Base-by-base conservation (phyloP, 352 stramenopile species). In the Phytophthora pseudosyringae region DNA sequence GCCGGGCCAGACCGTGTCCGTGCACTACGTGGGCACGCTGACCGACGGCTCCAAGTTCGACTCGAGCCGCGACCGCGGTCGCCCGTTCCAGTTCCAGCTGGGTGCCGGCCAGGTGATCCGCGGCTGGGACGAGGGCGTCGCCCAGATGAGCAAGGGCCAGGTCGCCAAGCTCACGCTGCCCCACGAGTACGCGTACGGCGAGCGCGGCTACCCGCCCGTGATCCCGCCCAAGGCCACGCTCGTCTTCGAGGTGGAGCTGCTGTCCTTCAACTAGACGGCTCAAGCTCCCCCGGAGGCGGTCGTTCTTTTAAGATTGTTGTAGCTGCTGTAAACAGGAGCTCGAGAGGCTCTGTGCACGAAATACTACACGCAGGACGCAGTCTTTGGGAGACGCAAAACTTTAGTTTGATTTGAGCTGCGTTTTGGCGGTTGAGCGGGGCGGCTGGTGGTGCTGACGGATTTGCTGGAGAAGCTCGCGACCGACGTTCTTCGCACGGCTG, bases 161-260 rank as follows among this genome's bases (percentile, higher is more conserved):
- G 84, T 98, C 31, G 92, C 93, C 29, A 94, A 96, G 59, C 82
- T 99, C 26, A 83, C 83, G 50, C 94, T 98, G 57, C 88, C 95
- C n/a, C 80, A 83, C 50, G 92, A 98, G 71, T 98, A 97, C 79
- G 97, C 90, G 26, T 99, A 99, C 71, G 97, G 97, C 38, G 81
- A 84, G 57, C 60, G 78, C 40, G 94, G 96, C 33, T 93, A 96
- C 51, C 88, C 89, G 11, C 91, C 91, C 43, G 75, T 93, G 48
- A 97, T 98, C 61, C 93, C 94, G 32, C 90, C 91, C 45, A 95
- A 97, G 68, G 90, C 96, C 45, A 95, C 93, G 70, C 76, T 98
- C 41, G 86, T 95, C 46, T 98, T 98, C 75, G 94, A 98, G 62
- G 90, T 98, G 43, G 94, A 98, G 75, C 77, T 98, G 44, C 57